A percentile compares a stretch with the other conserved stretches of the same genome.
Evolutionary conservation across 2,329 filamentous ascomycete genomes (phyloP).

Genomic region (Aspergillus novofumigatus): DNA sequence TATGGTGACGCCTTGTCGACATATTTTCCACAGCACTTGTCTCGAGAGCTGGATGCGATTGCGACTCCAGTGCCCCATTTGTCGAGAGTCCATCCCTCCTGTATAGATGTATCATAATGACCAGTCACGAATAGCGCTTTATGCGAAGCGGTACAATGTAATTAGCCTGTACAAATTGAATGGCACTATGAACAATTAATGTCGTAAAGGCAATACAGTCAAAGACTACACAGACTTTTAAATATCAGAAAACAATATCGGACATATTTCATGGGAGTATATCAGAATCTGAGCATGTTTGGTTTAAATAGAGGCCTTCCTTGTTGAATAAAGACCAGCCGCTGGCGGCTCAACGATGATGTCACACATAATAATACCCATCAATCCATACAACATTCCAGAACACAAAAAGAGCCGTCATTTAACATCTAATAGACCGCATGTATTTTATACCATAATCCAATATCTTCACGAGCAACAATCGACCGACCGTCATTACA

Average conservation of each 20-base stretch:
- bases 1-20: slow-evolving; percentile 95
- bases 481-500: slow-evolving; percentile 3
- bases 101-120: slow-evolving; percentile 48
- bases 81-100: slow-evolving; percentile 81
- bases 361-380: slow-evolving; percentile 7
- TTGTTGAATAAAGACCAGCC: slow-evolving; percentile 22
- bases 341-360: slow-evolving; percentile 13
- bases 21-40: slow-evolving; percentile 90
- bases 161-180: neutral
- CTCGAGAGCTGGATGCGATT: slow-evolving; percentile 96
- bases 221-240: neutral
- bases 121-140: neutral
- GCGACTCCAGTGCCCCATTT: slow-evolving; percentile 89
- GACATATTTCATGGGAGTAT: neutral
- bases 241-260: neutral
- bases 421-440: slow-evolving; percentile 2
- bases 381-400: slow-evolving; percentile 3
- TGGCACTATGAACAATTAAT: neutral
- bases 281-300: neutral
- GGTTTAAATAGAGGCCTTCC: slow-evolving; percentile 5
- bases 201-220: neutral
- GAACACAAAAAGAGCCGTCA: slow-evolving; percentile 6
- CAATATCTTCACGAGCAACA: neutral
- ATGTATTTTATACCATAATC: neutral
- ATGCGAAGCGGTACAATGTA: neutral